phyloP scores from a whole-genome alignment of 2,329 filamentous ascomycete genomes.

The Aspergillus novoparasiticus region DNA sequence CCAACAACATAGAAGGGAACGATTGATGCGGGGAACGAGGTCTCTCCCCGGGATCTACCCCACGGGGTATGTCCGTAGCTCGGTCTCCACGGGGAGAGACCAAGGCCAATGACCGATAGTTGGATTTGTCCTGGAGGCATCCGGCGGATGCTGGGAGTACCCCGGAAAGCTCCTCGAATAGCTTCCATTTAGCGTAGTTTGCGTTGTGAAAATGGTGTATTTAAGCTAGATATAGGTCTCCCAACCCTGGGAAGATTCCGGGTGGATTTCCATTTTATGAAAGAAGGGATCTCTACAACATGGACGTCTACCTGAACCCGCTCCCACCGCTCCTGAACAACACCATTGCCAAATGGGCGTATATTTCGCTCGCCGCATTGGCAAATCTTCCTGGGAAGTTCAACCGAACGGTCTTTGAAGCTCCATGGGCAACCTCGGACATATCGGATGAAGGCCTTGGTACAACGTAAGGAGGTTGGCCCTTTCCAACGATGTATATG shows the following conservation, averaged over 20 bases:
- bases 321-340: slow-evolving; percentile 8
- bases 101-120: not conserved
- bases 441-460: not conserved
- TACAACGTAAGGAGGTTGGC: not conserved
- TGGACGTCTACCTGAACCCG: slow-evolving; percentile 8
- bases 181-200: not conserved
- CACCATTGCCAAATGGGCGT: slow-evolving; percentile 14
- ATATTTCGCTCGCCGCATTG: slow-evolving; percentile 12
- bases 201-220: not conserved
- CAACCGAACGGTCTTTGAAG: slow-evolving; percentile 12
- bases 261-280: not conserved
- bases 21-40: not conserved
- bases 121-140: not conserved
- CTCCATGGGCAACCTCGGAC: slow-evolving; percentile 11
- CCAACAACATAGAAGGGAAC: not conserved
- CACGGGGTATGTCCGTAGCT: not conserved
- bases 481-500: not conserved
- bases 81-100: not conserved
- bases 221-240: not conserved
- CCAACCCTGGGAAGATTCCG: fast-evolving
- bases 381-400: slow-evolving; percentile 12
- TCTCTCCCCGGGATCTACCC: not conserved
- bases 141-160: not conserved
- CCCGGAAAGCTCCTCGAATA: not conserved
- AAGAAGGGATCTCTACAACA: not conserved